phyloP scores from a whole-genome alignment of 768 basidiomycete species.

The Lepiota brunneoincarnata region DNA sequence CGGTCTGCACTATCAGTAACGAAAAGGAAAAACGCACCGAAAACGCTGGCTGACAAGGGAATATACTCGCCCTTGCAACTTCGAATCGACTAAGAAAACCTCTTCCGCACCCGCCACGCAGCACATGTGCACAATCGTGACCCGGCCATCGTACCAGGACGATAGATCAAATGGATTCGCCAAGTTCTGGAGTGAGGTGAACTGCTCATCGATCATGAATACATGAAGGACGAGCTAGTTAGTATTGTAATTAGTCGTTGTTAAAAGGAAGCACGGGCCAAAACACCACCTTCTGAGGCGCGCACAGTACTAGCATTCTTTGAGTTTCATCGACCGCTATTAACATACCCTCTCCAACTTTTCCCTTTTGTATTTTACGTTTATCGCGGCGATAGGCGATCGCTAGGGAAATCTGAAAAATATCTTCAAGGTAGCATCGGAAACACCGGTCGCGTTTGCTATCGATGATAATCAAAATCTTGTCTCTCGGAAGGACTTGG shows the following conservation, averaged over 20 bases:
- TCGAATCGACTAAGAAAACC: conserved; percentile 45
- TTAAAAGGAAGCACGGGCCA: not conserved
- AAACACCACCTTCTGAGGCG: conserved; percentile 34
- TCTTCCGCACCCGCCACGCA: conserved; percentile 54
- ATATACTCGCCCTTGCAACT: conserved; percentile 43
- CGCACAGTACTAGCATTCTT: conserved; percentile 44
- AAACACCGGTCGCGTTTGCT: conserved; percentile 33
- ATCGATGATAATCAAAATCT: conserved; percentile 38
- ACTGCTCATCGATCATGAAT: conserved; percentile 50
- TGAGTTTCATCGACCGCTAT: conserved; percentile 52
- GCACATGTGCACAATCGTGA: conserved; percentile 23
- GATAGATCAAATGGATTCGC: conserved; percentile 39
- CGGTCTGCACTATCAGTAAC: not conserved
- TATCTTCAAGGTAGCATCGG: conserved; percentile 26
- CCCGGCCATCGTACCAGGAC: conserved; percentile 36
- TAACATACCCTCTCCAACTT: conserved; percentile 40
- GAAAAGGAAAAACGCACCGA: conserved; percentile 31
- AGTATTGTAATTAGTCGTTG: not conserved
- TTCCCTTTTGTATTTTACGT: conserved; percentile 39
- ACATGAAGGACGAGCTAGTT: conserved; percentile 40
- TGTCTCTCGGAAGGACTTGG: conserved; percentile 40
- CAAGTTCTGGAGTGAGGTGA: conserved; percentile 33
- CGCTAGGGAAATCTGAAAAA: no score
- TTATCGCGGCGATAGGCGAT: conserved; percentile 16
- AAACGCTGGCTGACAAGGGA: conserved; percentile 54